Base-by-base conservation (phyloP, 352 stramenopile genomes). In the Phytophthora tentaculata region DNA sequence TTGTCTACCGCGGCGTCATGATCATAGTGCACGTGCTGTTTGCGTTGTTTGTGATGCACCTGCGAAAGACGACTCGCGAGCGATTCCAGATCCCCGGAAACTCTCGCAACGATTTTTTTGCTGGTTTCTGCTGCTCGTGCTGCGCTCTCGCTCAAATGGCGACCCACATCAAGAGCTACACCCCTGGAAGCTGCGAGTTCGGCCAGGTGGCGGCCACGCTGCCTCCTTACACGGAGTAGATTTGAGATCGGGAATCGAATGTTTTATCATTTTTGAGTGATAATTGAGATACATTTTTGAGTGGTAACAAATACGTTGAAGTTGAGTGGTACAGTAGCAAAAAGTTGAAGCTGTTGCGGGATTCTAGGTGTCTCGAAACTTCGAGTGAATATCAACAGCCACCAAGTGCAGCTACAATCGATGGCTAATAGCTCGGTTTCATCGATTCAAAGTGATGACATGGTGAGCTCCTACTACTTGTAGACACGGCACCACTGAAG, bases 111-210 rank as follows among this genome's bases (percentile, higher is more conserved):
- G 81, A 89, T 44, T 77, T 58, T 29, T 79, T 64, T 29, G 65
- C 55, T 14, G 43, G 74, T 12, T 75, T 71, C n/a, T 84, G 69
- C 37, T 89, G 81, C 69, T 73, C 65, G 20, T 81, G 71, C 57
- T 88, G 76, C 49, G 54, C 68, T 22, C 62, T 87, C 14, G 76
- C 81, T 3, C 81, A 89, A 68, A 79, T 88, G 24, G 81, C 81
- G 6, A 83, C 79, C 3, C 81, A 89, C 69, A 51, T 81, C 37
- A 85, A 86, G 65, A 88, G 77, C 35, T 88, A 89, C 74, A 79
- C 28, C 3, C 77, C 76, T 12, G 75, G 75, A 5, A 71, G 43
- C 35, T 87, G 79, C 41, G 61, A 73, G 47, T 84, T 86, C 35
- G 24, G 59, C 48, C 32, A 66, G 20, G 61, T 64, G 44, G 47